Base-by-base conservation (phyloP, 192 early-diverging fungal genomes). In the Dissophora ornata region DNA sequence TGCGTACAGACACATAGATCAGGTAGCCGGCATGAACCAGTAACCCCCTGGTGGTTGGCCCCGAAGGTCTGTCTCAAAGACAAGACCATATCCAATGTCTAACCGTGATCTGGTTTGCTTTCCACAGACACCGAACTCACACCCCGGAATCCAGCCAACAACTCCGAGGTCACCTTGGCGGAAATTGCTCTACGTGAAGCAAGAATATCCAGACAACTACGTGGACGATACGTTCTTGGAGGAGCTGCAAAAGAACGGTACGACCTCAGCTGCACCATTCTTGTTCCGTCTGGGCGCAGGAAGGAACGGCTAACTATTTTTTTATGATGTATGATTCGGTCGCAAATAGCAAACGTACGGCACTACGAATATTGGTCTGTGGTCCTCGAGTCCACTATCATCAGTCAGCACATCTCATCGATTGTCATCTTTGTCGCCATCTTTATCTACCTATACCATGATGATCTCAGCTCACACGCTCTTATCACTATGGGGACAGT, bases 141-240 rank as follows among this genome's bases (percentile, higher is more conserved):
- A 53, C 24, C 2, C 63, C 22, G 56, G 56, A 24, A 28, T 36
- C 12, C 24, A 55, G 25, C 51, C 55, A 6, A 34, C 49, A 28
- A 11, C 46, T 10, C 71, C 58, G 5, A 70, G 67, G 42, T 5
- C 54, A 4, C 82, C 85, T 21, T 97, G 94, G 95, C 81, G 88
- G 32, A 95, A 92, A 79, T 62, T 95, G 1, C 71, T 97, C 57
- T 97, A 94, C 77, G 89, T 95, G 42, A 89, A 91, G 57, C 96
- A 97, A 71, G 88, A 90, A 38, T 96, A 91, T 57, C 90, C 94
- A 7, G 96, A 98, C 74, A 94, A 96, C 78, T 93, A 96, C 79
- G 94, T 96, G 1, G 95, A 96, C 66, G 83, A 84, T 32, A 90
- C 93, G 3, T 98, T 98, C 69, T 67, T 98, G 46, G 89, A 91